Conservation (phyloP, 2,329 filamentous ascomycete genomes). For the Botrytis byssoidea region DNA sequence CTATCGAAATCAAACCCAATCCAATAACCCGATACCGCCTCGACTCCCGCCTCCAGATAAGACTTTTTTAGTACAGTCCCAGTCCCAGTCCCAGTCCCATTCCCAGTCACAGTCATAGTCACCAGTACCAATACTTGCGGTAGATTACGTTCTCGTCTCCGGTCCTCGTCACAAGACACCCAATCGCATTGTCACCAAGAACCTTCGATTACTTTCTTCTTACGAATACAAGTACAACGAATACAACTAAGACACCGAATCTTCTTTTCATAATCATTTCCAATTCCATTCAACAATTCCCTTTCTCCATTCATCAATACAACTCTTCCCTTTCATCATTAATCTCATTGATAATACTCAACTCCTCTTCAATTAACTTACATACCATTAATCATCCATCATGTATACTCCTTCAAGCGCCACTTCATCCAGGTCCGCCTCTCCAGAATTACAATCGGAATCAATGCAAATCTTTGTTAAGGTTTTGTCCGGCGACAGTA, state of each 20-base stretch:
- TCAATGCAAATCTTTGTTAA: slow-evolving; percentile 63
- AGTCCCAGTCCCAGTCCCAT: not conserved
- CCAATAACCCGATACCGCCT: slow-evolving; percentile 19
- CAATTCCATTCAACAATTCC: not conserved
- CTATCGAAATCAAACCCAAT: not conserved
- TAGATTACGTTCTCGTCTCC: slow-evolving; percentile 19
- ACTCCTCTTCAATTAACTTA: not conserved
- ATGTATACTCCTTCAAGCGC: slow-evolving; percentile 33
- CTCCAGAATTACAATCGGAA: slow-evolving; percentile 43
- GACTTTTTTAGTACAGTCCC: not conserved
- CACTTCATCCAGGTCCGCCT: slow-evolving; percentile 36
- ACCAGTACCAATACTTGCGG: not conserved
- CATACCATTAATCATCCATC: not conserved
- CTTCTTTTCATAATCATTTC: not conserved
- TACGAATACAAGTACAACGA: slow-evolving; percentile 21
- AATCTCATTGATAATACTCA: not conserved
- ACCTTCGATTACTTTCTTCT: slow-evolving; percentile 14
- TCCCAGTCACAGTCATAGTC: not conserved
- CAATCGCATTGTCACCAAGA: slow-evolving; percentile 9
- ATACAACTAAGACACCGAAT: not conserved
- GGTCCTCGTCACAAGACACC: slow-evolving; percentile 22
- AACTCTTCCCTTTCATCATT: not conserved
- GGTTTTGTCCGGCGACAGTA: slow-evolving; percentile 57
- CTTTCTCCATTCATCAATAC: not conserved
- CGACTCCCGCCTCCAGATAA: slow-evolving; percentile 15